Evolutionary conservation across 148 eudicot genomes (phyloP).

Genomic region (Heliamphora exappendiculata): DNA sequence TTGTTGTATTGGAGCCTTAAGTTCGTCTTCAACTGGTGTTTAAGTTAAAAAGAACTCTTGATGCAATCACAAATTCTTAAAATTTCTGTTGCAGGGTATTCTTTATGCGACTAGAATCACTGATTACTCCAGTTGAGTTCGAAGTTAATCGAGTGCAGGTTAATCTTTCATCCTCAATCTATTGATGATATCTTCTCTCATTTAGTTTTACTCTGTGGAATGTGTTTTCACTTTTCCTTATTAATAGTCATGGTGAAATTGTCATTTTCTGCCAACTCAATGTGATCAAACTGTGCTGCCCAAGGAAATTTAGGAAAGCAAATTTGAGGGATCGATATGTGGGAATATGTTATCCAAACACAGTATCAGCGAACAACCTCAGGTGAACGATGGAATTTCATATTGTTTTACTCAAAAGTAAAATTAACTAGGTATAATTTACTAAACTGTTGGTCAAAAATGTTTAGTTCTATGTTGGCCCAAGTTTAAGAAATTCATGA

Average conservation of each 20-base stretch:
- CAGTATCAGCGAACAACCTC: constrained; percentile 7
- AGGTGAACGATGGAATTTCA: constrained; percentile 13
- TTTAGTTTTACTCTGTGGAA: constrained; percentile 4
- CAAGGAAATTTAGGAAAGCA: constrained; percentile 15
- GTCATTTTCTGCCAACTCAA: constrained; percentile 7
- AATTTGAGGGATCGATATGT: constrained; percentile 11
- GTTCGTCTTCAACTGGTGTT: not conserved
- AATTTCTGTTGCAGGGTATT: constrained; percentile 65
- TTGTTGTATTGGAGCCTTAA: no score
- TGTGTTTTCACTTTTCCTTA: not conserved
- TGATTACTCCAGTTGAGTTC: constrained; percentile 36
- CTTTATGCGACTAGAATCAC: constrained; percentile 46
- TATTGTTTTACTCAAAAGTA: not conserved
- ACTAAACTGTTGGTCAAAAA: not conserved
- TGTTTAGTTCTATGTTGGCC: not conserved
- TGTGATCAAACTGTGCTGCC: constrained; percentile 15
- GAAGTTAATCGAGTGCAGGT: constrained; percentile 49
- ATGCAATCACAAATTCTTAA: not conserved
- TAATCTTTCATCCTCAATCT: constrained; percentile 18
- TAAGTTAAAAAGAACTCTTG: not conserved
- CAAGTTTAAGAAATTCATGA: not conserved
- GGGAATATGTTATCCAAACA: constrained; percentile 9
- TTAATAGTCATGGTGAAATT: constrained; percentile 17
- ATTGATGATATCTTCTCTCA: not conserved
- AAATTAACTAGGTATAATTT: not conserved